Conservation (phyloP, 2,329 filamentous ascomycete genomes). For the Pseudogymnoascus sp. region DNA sequence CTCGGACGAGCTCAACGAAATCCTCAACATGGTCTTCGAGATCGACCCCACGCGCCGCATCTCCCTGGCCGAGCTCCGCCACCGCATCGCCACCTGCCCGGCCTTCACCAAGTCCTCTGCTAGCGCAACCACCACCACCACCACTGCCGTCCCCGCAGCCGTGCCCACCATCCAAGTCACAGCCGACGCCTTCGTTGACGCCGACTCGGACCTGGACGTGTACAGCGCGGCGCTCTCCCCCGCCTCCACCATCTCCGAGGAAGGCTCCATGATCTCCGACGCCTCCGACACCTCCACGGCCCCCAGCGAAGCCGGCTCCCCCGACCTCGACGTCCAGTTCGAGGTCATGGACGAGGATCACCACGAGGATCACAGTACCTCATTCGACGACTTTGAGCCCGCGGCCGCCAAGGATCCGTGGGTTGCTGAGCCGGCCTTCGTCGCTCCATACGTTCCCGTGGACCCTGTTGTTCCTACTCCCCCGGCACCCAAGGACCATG, state of each 20-base stretch:
- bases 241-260: conserved; percentile 43
- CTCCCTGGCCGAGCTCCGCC: conserved; percentile 69
- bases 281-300: conserved; percentile 21
- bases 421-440: conserved; percentile 10
- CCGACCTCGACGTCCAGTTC: conserved; percentile 16
- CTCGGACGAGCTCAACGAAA: conserved; percentile 80
- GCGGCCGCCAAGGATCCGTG: neutral
- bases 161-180: conserved; percentile 12
- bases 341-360: conserved; percentile 8
- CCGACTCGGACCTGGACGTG: conserved; percentile 35
- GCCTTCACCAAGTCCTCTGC: conserved; percentile 20
- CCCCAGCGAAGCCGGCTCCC: conserved; percentile 17
- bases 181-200: conserved; percentile 12
- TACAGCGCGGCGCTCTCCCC: conserved; percentile 42
- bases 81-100: conserved; percentile 63
- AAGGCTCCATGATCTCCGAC: conserved; percentile 46
- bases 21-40: conserved; percentile 82
- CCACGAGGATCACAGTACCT: neutral
- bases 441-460: conserved; percentile 13
- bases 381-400: conserved; percentile 11
- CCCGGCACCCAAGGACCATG: neutral
- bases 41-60: conserved; percentile 77
- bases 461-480: conserved; percentile 20
- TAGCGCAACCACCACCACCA: conserved; percentile 10
- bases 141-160: conserved; percentile 13